A percentile compares a stretch with the other conserved stretches of the same genome.
These are phyloP conservation scores for Pichia sp. DNA, from an alignment of 1,139 yeast species.

Conservation along the genomic window DNA sequence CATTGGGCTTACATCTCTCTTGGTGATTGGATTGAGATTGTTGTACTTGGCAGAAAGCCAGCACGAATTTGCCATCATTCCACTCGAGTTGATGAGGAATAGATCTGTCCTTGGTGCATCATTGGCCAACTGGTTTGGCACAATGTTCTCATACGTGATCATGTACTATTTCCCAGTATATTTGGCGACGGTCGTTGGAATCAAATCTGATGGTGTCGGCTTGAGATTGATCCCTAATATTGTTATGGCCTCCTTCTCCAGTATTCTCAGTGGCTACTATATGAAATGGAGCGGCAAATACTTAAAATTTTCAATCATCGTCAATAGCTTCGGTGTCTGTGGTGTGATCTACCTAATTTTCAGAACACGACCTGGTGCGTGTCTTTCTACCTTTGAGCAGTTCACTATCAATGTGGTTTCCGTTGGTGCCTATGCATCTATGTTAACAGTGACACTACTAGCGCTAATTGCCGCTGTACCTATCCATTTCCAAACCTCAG, in stretches of 20 bases:
- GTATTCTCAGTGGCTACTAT: constrained; percentile 30
- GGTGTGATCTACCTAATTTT: constrained; percentile 22
- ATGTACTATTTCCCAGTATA: constrained; percentile 31
- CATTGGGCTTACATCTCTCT: constrained; percentile 6
- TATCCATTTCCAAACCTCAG: constrained; percentile 40
- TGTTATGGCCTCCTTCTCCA: constrained; percentile 26
- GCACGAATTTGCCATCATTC: constrained; percentile 31
- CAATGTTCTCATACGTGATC: constrained; percentile 29
- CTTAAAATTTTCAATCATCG: constrained; percentile 22
- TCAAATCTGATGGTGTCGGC: constrained; percentile 30
- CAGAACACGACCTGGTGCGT: constrained; percentile 18
- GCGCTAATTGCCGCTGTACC: constrained; percentile 50
- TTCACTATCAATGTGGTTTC: constrained; percentile 32
- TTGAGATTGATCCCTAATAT: constrained; percentile 33
- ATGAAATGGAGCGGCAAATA: constrained; percentile 33
- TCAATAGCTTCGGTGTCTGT: constrained; percentile 21
- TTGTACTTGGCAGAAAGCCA: constrained; percentile 27
- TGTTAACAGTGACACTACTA: constrained; percentile 43
- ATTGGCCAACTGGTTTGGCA: constrained; percentile 35
- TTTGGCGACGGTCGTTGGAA: constrained; percentile 26
- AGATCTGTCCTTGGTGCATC: constrained; percentile 32
- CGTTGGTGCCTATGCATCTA: constrained; percentile 37
- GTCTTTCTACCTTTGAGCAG: constrained; percentile 27
- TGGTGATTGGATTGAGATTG: constrained; percentile 11
- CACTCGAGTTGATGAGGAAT: constrained; percentile 28